phyloP scores from a whole-genome alignment of 306 rosid species.

The Cyamopsis tetragonoloba region DNA sequence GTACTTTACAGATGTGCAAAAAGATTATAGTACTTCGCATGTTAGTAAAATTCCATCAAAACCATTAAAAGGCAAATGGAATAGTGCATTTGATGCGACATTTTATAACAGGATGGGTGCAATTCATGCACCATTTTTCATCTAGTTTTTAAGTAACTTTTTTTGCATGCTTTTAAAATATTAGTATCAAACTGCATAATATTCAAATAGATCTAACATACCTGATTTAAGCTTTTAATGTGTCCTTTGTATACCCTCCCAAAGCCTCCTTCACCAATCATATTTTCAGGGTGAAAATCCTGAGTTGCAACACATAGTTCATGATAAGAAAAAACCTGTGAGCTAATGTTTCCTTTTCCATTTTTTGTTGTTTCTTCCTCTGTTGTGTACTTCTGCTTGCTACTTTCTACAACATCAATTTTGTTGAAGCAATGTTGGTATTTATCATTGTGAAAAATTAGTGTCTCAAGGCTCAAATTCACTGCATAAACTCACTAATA shows the following conservation, averaged over 20 bases:
- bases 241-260: slow-evolving; percentile 82
- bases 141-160: too few species aligned
- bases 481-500: background rate
- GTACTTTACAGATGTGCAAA: too few species aligned
- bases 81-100: too few species aligned
- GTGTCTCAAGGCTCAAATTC: background rate
- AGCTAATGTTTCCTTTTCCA: slow-evolving; percentile 70
- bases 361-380: slow-evolving; percentile 48
- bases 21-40: too few species aligned
- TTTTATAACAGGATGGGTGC: too few species aligned
- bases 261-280: slow-evolving; percentile 95
- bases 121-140: too few species aligned
- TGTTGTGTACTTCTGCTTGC: slow-evolving; percentile 29
- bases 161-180: too few species aligned
- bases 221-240: slow-evolving; percentile 50
- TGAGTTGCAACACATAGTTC: slow-evolving; percentile 73
- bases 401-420: slow-evolving; percentile 7
- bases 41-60: too few species aligned
- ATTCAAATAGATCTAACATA: slow-evolving; percentile 23
- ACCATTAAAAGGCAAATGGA: too few species aligned
- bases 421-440: background rate
- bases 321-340: slow-evolving; percentile 46
- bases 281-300: slow-evolving; percentile 52
- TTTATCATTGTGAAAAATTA: background rate
- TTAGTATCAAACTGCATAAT: too few species aligned